These are phyloP conservation scores for Wickerhamiella lipophila DNA, from an alignment of 805 yeast species.

Conservation along the genomic window DNA sequence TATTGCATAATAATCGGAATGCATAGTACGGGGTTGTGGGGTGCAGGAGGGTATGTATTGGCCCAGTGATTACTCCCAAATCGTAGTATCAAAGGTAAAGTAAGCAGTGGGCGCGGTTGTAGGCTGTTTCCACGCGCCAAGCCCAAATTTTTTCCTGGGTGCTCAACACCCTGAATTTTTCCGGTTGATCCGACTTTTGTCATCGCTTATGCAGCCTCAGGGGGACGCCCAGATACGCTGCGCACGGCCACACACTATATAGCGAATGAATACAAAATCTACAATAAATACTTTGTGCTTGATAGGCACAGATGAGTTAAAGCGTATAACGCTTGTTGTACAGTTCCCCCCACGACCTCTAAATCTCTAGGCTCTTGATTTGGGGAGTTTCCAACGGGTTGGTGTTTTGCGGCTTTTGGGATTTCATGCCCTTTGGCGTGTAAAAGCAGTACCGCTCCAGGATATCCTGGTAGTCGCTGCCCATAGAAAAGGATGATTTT, in stretches of 20 bases:
- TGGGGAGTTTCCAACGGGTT: too few relatives aligned
- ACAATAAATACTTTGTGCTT: background rate
- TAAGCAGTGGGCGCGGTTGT: too few relatives aligned
- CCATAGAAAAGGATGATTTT: conserved; percentile 22
- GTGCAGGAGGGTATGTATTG: background rate
- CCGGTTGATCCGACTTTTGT: background rate
- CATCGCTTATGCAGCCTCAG: background rate
- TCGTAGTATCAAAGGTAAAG: background rate
- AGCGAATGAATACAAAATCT: background rate
- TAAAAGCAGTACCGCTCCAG: conserved; percentile 32
- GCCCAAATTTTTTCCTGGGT: background rate
- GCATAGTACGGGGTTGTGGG: background rate
- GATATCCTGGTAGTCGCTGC: conserved; percentile 30
- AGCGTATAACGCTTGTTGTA: too few relatives aligned
- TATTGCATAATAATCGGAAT: background rate
- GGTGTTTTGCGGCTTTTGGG: background rate
- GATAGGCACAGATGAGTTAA: too few relatives aligned
- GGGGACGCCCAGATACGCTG: background rate
- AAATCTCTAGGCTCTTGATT: background rate
- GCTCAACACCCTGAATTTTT: background rate
- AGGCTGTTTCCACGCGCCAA: background rate
- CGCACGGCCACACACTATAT: background rate
- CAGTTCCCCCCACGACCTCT: too few relatives aligned
- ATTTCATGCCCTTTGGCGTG: conserved; percentile 19
- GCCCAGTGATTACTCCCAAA: background rate